Evolutionary conservation across 345 rosid genomes (phyloP).

Genomic region (Hevea brasiliensis): DNA sequence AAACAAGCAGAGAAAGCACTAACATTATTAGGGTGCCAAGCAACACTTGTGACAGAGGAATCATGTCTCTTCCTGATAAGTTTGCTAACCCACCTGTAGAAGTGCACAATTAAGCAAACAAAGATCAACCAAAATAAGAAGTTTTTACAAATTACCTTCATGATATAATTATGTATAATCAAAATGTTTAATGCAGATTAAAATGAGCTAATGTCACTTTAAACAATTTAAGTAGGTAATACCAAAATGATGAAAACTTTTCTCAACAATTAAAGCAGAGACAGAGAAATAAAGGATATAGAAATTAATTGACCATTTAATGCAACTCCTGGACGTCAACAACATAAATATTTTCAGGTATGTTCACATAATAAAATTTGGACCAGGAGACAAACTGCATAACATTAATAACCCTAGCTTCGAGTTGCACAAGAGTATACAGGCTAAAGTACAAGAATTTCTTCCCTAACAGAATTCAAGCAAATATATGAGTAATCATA

Average conservation of each 20-base stretch:
- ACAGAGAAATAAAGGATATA: background rate
- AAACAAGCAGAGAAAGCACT: slow-evolving; percentile 20
- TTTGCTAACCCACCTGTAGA: slow-evolving; percentile 98
- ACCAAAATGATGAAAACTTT: background rate
- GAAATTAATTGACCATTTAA: background rate
- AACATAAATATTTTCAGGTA: background rate
- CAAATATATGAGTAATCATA: background rate
- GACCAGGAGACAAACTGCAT: background rate
- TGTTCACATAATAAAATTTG: background rate
- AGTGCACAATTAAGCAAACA: background rate
- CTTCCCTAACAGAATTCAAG: background rate
- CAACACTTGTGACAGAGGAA: slow-evolving; percentile 91
- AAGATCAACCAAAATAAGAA: background rate
- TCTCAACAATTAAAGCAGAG: background rate
- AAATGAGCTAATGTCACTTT: background rate
- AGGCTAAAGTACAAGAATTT: background rate
- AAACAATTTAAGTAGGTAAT: background rate
- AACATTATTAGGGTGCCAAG: slow-evolving; percentile 99
- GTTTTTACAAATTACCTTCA: background rate
- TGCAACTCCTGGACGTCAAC: background rate
- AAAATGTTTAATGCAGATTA: background rate
- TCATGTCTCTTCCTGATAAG: slow-evolving; percentile 87
- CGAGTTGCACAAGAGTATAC: background rate
- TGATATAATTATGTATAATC: background rate
- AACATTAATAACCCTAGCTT: background rate